Evolutionary conservation across 108 stramenopile genomes (phyloP), one percentile per base, ranked within the genome.

Genomic region (Skeletonema grethae): DNA sequence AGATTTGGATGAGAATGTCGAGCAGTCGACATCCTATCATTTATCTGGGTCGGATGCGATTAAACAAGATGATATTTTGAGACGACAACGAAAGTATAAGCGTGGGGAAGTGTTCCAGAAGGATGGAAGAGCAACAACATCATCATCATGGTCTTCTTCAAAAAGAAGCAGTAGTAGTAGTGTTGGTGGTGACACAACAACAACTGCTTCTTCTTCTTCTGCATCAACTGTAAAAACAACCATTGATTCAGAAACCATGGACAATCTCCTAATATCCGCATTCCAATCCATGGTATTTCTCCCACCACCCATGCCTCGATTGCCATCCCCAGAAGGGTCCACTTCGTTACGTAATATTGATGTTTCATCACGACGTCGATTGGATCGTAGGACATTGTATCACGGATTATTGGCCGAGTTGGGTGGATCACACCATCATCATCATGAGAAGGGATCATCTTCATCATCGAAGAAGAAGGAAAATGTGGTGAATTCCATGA

Each of bases 371-470:
- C 83, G 86, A 53, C 65, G 63, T 39, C 70, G 91, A 43, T 70
- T 95, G 60, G 94, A 95, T 81, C 83, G 94, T 18, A 69, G 94
- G 32, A 90, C 90, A 9, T 56, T 95, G 50, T 95, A 95, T 63
- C 87, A 84, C 35, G 78, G 83, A 6, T 68, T 92, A 25, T 57
- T 95, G 35, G 58, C 90, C 25, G 94, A 95, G 71, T 80, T 90
- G 88, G 79, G 76, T 13, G 76, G 76, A 7, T 62, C 69, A 9
- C 74, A 75, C 34, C 63, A 66, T 68, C 58, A 61, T 39, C 43
- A 64, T 28, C 32, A 34, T 28, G 13, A 59, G 5, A 9, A 70
- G 36, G 36, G 36, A 9, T 24, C 22, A 7, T 53, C 22, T 56
- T 34, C 79, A n/a, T 50, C 57, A 2, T 61, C 29, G 11, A 32